Evolutionary conservation across 2,329 filamentous ascomycete genomes (phyloP).

Genomic region (Neofusicoccum cordaticola): DNA sequence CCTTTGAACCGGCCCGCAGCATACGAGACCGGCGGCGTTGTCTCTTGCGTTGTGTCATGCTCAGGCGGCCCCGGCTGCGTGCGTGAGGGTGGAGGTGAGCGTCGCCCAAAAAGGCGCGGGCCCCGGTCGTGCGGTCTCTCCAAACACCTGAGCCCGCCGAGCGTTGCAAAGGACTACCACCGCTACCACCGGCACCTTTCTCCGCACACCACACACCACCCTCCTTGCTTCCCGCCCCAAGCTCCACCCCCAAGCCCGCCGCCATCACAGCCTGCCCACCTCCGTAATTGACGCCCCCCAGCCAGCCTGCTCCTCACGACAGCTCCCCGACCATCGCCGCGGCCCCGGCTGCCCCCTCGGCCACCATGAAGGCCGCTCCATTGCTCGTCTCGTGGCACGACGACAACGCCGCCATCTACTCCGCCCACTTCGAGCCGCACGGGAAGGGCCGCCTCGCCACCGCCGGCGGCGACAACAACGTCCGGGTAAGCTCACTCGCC

Average conservation of each 20-base stretch:
- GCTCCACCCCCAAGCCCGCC: neutral
- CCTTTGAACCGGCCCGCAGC: slow-evolving; percentile 6
- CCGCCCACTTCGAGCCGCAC: slow-evolving; percentile 90
- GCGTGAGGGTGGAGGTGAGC: neutral
- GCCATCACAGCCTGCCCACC: neutral
- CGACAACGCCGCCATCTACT: slow-evolving; percentile 94
- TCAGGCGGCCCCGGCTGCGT: neutral
- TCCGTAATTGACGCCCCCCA: neutral
- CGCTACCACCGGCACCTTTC: neutral
- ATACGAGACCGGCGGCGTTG: neutral
- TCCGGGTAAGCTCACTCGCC: slow-evolving; percentile 65
- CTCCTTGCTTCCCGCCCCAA: slow-evolving; percentile 16
- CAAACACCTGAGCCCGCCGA: slow-evolving; percentile 6
- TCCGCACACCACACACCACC: slow-evolving; percentile 6
- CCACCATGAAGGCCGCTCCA: slow-evolving; percentile 85
- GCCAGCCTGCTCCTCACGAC: neutral
- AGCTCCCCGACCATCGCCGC: neutral
- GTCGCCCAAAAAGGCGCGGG: slow-evolving; percentile 5
- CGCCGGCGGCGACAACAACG: slow-evolving; percentile 93
- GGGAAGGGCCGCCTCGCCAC: slow-evolving; percentile 91
- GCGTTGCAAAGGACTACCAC: neutral
- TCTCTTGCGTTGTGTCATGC: neutral
- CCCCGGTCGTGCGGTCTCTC: slow-evolving; percentile 1
- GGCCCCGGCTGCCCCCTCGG: slow-evolving; percentile 9
- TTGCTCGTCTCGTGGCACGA: slow-evolving; percentile 99